Evolutionary conservation across 2,329 filamentous ascomycete genomes (phyloP), one percentile per base, ranked within the genome.

Genomic region (Xylaria polymorpha): DNA sequence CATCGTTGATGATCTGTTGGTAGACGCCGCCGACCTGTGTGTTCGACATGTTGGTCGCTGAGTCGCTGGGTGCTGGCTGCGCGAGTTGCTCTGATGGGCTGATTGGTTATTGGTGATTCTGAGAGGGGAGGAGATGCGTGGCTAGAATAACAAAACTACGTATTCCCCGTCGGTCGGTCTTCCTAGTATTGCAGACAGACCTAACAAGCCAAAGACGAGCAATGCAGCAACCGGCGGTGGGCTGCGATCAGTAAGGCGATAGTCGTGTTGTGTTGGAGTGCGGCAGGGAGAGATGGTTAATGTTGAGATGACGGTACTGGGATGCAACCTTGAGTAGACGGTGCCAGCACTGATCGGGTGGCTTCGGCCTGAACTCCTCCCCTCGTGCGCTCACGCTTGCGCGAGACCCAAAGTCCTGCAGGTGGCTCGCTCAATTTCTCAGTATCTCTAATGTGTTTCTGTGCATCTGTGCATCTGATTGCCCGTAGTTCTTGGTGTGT

Each of bases 21-120:
- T 98, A 99, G 78, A 98, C 91, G 74, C 84, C 83, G 77, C 96
- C 96, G 84, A 90, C 87, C 18, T 83, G 81, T 56, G 80, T 77
- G 80, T 90, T 89, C 68, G 87, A 89, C 87, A 90, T 89, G 67
- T 72, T 84, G 79, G 64, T 46, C 32, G 25, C 25, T 29, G 25
- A 4, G 25, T 29, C 41, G 48, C 15, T 32, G 14, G 39, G 15
- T 5, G 59, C 65, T 32, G 61, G 61, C 35, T 48, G 66, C 53
- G 61, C 56, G 32, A 32, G 48, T 56, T 25, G 46, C 58, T 66
- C 20, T 59, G 60, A 55, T 59, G 43, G 56, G 44, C 41, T 18
- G 22, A 51, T 41, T 15, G 46, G 20, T 35, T 35, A 43, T 20
- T 64, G 57, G 32, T 61, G 51, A 39, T 41, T 12, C 29, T 32